Base-by-base conservation (phyloP, 495 filamentous ascomycete species). In the Xylaria cubensis region DNA sequence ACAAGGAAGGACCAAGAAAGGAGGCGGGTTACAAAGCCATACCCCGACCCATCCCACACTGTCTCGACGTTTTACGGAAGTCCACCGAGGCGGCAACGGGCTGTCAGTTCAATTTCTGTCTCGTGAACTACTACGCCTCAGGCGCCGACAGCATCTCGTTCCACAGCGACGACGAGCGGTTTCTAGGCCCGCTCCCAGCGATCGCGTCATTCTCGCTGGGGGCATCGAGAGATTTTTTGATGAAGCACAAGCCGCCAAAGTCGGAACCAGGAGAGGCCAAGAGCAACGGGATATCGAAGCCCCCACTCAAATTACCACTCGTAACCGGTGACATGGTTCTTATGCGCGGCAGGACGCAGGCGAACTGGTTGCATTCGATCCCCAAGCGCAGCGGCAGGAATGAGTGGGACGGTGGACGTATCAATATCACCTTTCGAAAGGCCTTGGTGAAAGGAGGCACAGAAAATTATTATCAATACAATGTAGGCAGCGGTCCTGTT, bases 61-160 rank as follows among this genome's bases (percentile, higher is more conserved):
- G 91, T 75, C 86, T 94, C 1, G 84, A 90, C 50, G 71, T 79
- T 2, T 83, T 94, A 1, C 84, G 87, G 4, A 77, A 77, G 44
- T 75, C 84, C 44, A 88, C 90, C 7, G 89, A 93, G 79, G 78
- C 82, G 6, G 83, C 87, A 4, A 91, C 90, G 2, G 83, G 82
- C n/a, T 82, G 83, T 69, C 85, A 70, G 3, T 94, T 91, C 79
- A 94, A 95, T 74, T 92, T 93, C 80, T 88, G 87, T 68, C 83
- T 94, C 2, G 90, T 94, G 10, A 94, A 94, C 74, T 94, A 94
- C 83, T 94, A 94, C 79, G 87, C 89, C 42, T 84, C 82, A 36
- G 92, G 91, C 2, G 80, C 86, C 13, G 91, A 93, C 79, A 92
- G 89, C 68, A 94, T 94, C 44, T 82, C 88, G 32, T 95, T 91